A percentile compares a stretch with the other conserved stretches of the same genome.
Evolutionary conservation across 1,139 yeast genomes (phyloP).

Genomic region (Diutina sp.): DNA sequence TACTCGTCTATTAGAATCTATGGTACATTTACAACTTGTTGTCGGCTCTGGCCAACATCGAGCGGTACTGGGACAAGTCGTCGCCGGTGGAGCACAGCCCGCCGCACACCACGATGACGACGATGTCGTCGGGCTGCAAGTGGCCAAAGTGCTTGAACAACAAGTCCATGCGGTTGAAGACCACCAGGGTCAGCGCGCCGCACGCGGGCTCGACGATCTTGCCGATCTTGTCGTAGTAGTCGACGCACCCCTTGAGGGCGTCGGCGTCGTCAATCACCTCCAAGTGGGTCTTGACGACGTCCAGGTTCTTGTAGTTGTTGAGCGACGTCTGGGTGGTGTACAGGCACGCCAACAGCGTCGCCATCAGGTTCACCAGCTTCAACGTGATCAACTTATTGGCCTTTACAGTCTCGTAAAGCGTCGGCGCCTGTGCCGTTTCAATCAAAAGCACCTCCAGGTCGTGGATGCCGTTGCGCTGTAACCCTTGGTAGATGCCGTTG

Average conservation of each 20-base stretch:
- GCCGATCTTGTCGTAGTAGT: constrained; percentile 14
- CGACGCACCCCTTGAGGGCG: constrained; percentile 18
- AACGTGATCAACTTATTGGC: constrained; percentile 16
- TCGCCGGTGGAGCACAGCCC: constrained; percentile 26
- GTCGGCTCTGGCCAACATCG: constrained; percentile 3
- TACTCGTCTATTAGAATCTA: background rate
- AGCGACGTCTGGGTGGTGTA: constrained; percentile 19
- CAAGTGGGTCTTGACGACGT: constrained; percentile 10
- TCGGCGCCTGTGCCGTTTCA: constrained; percentile 29
- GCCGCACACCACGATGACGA: constrained; percentile 54
- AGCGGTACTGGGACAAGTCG: constrained; percentile 4
- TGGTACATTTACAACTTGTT: background rate
- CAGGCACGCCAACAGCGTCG: constrained; percentile 30
- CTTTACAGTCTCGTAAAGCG: constrained; percentile 19
- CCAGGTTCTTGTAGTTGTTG: constrained; percentile 10
- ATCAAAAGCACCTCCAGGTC: constrained; percentile 14
- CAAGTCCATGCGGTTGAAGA: constrained; percentile 25
- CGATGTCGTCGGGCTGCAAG: constrained; percentile 31
- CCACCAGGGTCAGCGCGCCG: constrained; percentile 26
- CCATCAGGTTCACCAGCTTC: constrained; percentile 18
- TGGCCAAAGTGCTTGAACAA: constrained; percentile 17
- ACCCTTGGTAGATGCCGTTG: constrained; percentile 23
- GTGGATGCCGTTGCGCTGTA: constrained; percentile 9
- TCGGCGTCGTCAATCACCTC: constrained; percentile 23
- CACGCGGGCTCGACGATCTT: constrained; percentile 28